Base-by-base conservation (phyloP, 805 yeast genomes). In the Metschnikowia kofuensis region DNA sequence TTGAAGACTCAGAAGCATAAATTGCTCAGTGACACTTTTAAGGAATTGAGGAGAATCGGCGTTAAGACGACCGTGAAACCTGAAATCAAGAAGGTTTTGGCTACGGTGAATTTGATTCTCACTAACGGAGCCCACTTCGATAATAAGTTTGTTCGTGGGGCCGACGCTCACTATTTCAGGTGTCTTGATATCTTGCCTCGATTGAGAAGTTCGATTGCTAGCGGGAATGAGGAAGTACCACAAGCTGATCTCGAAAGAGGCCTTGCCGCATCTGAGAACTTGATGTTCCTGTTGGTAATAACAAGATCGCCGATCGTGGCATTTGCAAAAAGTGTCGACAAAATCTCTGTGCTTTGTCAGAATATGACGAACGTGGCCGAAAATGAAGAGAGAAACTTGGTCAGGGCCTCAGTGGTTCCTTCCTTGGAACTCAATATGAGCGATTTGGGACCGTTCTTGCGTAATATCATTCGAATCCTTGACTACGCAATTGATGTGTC, bases 1-100 rank as follows among this genome's bases (percentile, higher is more conserved):
- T 72, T 94, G 66, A 87, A 85, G 60, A 77, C 84, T n/a, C 92
- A 89, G 59, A 94, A 94, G 67, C 75, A 84, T 51, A 86, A 85
- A 55, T 66, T 90, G 7, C 69, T 95, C 46, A 86, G 94, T 67
- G 89, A 84, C 49, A 79, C 90, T 0, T 67, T 94, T 51, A 82
- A 83, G 53, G 94, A 88, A 55, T 69, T 92, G 46, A 79, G 82
- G 61, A 70, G 83, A 49, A 80, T 88, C 61, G 99, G 99, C 1
- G 66, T 94, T 55, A 85, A 82, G 56, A 70, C 83, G 4, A 79
- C 79, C 27, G 74, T 84, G 34, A 82, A 85, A 49, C 75, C 84
- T 6, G 90, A 87, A 52, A 79, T 84, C n/a, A 78, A 80, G 45
- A 76, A 75, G 27, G 67, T 77, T 3, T 89, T 88, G 64, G 70